These are phyloP conservation scores for Ogataea hybrid DNA, from an alignment of 1,139 yeast species.

Conservation along the genomic window DNA sequence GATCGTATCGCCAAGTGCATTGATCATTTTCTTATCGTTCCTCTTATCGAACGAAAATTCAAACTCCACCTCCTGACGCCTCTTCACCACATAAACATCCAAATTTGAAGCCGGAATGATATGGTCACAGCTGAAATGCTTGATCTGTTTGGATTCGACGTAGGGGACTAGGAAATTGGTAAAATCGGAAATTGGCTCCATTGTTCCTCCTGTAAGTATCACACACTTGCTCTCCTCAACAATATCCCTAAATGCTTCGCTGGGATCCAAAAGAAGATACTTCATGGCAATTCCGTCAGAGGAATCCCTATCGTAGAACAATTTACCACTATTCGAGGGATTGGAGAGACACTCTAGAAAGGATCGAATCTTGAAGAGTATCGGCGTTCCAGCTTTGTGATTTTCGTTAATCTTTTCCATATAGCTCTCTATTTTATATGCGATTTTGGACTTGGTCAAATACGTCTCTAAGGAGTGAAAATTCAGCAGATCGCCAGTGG, in stretches of 20 bases:
- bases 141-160: constrained; percentile 40
- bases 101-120: constrained; percentile 73
- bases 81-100: constrained; percentile 52
- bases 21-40: constrained; percentile 44
- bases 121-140: constrained; percentile 76
- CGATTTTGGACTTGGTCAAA: constrained; percentile 67
- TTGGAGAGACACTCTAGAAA: constrained; percentile 68
- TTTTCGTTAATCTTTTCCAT: constrained; percentile 37
- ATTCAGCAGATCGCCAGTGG: constrained; percentile 72
- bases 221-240: constrained; percentile 69
- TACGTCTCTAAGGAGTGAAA: constrained; percentile 66
- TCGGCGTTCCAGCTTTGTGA: constrained; percentile 43
- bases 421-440: constrained; percentile 79
- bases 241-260: constrained; percentile 63
- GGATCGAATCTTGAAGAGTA: constrained; percentile 62
- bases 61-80: constrained; percentile 33
- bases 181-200: constrained; percentile 86
- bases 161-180: constrained; percentile 65
- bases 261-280: constrained; percentile 81
- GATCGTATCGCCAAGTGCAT: constrained; percentile 52
- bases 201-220: constrained; percentile 90
- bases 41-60: constrained; percentile 74
- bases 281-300: constrained; percentile 41
- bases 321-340: constrained; percentile 78
- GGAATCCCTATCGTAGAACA: constrained; percentile 56